Evolutionary conservation across 177 flowering plant genomes (phyloP).

Genomic region (Telopea speciosissima): DNA sequence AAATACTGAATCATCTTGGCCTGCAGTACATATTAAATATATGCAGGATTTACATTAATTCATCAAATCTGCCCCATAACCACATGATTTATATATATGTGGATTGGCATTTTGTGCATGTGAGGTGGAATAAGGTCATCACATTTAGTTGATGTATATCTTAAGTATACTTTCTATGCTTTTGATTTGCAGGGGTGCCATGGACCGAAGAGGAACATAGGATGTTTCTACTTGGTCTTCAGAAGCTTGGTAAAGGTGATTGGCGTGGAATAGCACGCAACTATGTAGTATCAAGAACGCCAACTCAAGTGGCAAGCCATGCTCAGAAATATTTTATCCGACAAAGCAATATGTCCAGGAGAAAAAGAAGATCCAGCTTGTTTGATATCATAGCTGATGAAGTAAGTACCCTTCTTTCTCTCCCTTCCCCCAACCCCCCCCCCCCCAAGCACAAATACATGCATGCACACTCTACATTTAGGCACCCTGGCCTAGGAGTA

Average conservation of each 20-base stretch:
- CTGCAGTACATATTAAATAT: not conserved
- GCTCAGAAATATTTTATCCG: constrained; percentile 90
- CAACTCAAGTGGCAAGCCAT: constrained; percentile 93
- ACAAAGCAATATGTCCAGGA: constrained; percentile 63
- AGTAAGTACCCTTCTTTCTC: constrained; percentile 27
- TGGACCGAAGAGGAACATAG: constrained; percentile 96
- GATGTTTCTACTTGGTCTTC: constrained; percentile 77
- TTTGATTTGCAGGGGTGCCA: constrained; percentile 52
- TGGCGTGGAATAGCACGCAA: constrained; percentile 90
- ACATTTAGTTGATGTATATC: too few species aligned
- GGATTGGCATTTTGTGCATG: not conserved
- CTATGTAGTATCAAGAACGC: constrained; percentile 75
- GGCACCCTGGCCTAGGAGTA: too few species aligned
- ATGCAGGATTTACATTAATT: not conserved
- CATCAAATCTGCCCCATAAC: not conserved
- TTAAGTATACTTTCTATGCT: not conserved
- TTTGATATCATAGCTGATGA: constrained; percentile 82
- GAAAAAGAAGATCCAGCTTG: constrained; percentile 78
- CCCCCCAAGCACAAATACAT: too few species aligned
- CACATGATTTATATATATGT: not conserved
- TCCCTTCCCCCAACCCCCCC: not conserved
- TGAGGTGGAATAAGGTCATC: not conserved
- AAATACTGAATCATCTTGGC: not conserved
- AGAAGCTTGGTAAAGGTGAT: constrained; percentile 93
- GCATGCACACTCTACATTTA: too few species aligned